Conservation (phyloP, 306 rosid genomes). For the Pyrus pyrifolia region DNA sequence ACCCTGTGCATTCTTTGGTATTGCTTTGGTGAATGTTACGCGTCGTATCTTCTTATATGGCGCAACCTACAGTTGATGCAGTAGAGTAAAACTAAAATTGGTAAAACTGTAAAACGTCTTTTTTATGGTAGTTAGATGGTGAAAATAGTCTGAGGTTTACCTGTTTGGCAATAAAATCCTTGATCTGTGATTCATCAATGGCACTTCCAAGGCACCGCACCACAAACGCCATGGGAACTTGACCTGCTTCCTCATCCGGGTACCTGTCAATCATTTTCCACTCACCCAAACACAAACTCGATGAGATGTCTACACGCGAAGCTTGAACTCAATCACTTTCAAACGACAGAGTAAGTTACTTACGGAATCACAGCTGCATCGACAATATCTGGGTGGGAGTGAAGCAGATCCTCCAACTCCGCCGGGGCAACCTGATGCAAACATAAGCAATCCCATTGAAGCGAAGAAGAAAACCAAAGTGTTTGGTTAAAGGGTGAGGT, state of each 20-base stretch:
- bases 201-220: slow-evolving; percentile 36
- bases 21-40: slow-evolving; percentile 28
- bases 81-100: neutral
- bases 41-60: slow-evolving; percentile 58
- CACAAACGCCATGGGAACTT: slow-evolving; percentile 59
- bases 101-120: neutral
- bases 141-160: slow-evolving; percentile 10
- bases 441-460: neutral
- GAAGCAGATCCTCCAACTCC: slow-evolving; percentile 60
- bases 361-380: slow-evolving; percentile 77
- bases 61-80: slow-evolving; percentile 36
- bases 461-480: neutral
- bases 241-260: slow-evolving; percentile 73
- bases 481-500: neutral
- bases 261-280: slow-evolving; percentile 28
- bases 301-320: neutral
- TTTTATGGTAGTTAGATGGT: neutral
- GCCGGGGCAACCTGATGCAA: slow-evolving; percentile 59
- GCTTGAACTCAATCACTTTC: neutral
- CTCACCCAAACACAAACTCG: neutral
- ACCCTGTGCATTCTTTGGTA: slow-evolving; percentile 59
- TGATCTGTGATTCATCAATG: slow-evolving; percentile 30
- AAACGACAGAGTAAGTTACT: neutral
- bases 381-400: slow-evolving; percentile 40
- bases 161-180: slow-evolving; percentile 49